These are phyloP conservation scores for Amphicarpaea edgeworthii DNA, from an alignment of 306 rosid species.

Conservation along the genomic window DNA sequence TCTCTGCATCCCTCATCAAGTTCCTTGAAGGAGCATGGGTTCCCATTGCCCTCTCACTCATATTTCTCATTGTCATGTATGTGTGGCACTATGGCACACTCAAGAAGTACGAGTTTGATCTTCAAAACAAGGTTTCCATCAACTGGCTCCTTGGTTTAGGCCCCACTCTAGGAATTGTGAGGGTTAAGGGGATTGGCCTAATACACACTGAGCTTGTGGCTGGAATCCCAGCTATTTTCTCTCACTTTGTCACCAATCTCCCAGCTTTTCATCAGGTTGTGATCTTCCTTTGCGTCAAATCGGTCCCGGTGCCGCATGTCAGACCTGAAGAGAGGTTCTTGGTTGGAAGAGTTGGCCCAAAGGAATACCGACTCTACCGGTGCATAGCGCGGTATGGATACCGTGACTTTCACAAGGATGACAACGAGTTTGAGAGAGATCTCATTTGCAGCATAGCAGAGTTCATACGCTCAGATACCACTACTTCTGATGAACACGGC, in stretches of 20 bases:
- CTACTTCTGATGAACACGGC: slow-evolving; percentile 45
- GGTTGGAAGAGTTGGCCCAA: slow-evolving; percentile 74
- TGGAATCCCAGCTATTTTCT: slow-evolving; percentile 81
- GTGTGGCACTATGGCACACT: slow-evolving; percentile 86
- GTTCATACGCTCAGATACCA: slow-evolving; percentile 63
- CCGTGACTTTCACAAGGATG: slow-evolving; percentile 75
- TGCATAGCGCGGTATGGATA: slow-evolving; percentile 85
- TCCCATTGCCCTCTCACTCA: slow-evolving; percentile 63
- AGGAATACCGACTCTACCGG: slow-evolving; percentile 65
- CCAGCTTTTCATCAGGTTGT: slow-evolving; percentile 90
- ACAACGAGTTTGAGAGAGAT: slow-evolving; percentile 75
- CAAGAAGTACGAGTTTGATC: slow-evolving; percentile 73
- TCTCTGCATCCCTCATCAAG: slow-evolving; percentile 79
- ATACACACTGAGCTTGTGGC: slow-evolving; percentile 79
- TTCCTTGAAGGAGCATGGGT: slow-evolving; percentile 92
- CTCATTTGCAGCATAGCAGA: slow-evolving; percentile 79
- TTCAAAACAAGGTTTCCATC: slow-evolving; percentile 80
- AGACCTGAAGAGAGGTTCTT: slow-evolving; percentile 78
- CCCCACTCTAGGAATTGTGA: slow-evolving; percentile 76
- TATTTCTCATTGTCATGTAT: slow-evolving; percentile 64
- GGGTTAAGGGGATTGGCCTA: slow-evolving; percentile 83
- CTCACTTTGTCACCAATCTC: slow-evolving; percentile 83
- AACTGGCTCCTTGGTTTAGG: slow-evolving; percentile 78
- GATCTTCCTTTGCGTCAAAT: slow-evolving; percentile 80
- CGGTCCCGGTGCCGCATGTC: slow-evolving; percentile 77